Evolutionary conservation across 441 rosid species (phyloP), one percentile per base, ranked within the genome.

Genomic region (Gossypium schwendimanii): DNA sequence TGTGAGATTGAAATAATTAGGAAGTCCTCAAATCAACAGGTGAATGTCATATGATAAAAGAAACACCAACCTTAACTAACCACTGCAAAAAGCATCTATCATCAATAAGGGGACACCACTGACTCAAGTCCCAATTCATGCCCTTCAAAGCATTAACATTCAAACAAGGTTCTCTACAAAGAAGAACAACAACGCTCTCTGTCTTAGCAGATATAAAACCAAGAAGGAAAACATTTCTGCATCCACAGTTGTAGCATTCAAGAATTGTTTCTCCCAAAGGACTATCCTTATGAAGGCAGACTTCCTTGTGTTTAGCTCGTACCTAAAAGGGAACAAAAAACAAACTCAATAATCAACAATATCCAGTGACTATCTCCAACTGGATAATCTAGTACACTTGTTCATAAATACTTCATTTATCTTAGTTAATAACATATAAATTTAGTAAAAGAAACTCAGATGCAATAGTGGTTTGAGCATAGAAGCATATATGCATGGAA

Each of bases 111-210:
- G 99, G 97, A 62, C 97, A 93, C 99, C 98, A 96, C 78, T 96
- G 98, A 82, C 99, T 96, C 74, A 93, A 82, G 80, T 96, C 99
- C 99, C 99, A 96, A 64, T 93, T 93, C 99, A 96, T 91, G 86
- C 93, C 99, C 86, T 96, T 96, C 86, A 96, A 76, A 53, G 99
- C 98, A 84, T 96, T 96, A 17, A 93, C 97, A 75, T 82, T 96
- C 84, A 96, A 86, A 81, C 99, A 96, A 31, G 99, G 98, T 74
- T 93, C 99, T 82, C 99, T 87, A 78, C 99, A 96, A 2, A 96
- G 94, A 78, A 96, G 97, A 69, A 96, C 97, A 17, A 93, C 98
- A 74, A 96, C 98, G 77, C 99, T 96, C 77, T 96, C 99, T 36
- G 97, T 88, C 84, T 89, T 96, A 68, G 98, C 99, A 28, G 97